A percentile compares a stretch with the other conserved stretches of the same genome.
Conservation (phyloP, 768 basidiomycete genomes). For the Cyclocybe cylindracea region DNA sequence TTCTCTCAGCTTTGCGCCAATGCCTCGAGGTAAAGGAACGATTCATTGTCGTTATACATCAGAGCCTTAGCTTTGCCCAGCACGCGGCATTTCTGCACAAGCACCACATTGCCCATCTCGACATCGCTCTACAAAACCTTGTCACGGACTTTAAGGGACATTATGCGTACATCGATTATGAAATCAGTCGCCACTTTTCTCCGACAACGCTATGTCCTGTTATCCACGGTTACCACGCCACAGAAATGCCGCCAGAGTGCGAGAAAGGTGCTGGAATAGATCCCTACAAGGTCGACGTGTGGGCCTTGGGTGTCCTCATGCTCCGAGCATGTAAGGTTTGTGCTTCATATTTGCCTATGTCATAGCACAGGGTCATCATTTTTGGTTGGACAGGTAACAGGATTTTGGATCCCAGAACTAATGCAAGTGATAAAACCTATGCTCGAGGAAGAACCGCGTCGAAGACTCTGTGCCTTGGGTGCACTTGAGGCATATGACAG, state of each 20-base stretch:
- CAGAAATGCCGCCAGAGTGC: slow-evolving; percentile 73
- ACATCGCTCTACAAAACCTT: slow-evolving; percentile 71
- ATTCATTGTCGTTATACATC: background rate
- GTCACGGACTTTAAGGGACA: slow-evolving; percentile 63
- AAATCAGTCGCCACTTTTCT: slow-evolving; percentile 56
- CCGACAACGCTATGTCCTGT: slow-evolving; percentile 36
- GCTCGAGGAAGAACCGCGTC: slow-evolving; percentile 52
- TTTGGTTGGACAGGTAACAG: slow-evolving; percentile 45
- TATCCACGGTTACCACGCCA: slow-evolving; percentile 49
- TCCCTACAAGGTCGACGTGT: slow-evolving; percentile 75
- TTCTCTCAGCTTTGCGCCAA: slow-evolving; percentile 60
- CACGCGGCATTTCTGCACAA: slow-evolving; percentile 73
- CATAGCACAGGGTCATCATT: background rate
- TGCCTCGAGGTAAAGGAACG: slow-evolving; percentile 58
- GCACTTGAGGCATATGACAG: slow-evolving; percentile 55
- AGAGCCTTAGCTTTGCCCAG: slow-evolving; percentile 31
- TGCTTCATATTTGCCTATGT: background rate
- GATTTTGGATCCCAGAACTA: slow-evolving; percentile 61
- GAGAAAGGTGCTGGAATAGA: slow-evolving; percentile 50
- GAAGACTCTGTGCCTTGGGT: slow-evolving; percentile 49
- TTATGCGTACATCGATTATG: slow-evolving; percentile 77
- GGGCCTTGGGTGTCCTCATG: slow-evolving; percentile 68
- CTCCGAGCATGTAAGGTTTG: slow-evolving; percentile 65
- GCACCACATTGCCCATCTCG: slow-evolving; percentile 66
- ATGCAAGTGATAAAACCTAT: slow-evolving; percentile 56